Base-by-base conservation (phyloP, 768 basidiomycete species). In the Boletus rubescentipes region DNA sequence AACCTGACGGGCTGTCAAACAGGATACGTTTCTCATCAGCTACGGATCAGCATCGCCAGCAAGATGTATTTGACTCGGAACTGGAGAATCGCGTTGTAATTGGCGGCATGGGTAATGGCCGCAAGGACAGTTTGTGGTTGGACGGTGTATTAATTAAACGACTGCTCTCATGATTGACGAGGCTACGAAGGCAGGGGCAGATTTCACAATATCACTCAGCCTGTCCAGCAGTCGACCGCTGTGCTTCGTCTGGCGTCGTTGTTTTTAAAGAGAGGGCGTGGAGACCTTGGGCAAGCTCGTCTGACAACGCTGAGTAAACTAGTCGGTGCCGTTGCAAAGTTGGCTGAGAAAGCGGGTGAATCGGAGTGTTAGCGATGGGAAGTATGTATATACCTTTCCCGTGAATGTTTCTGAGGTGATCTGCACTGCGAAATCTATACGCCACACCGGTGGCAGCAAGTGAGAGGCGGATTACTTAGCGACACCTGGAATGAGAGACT, bases 291-390 rank as follows among this genome's bases (percentile, higher is more conserved):
- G 79, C 67, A 42, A 93, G 73, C 66, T 93, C 89, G 31, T 87
- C 84, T 18, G 85, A 78, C 31, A 93, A 75, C 3, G 85, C 82
- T 8, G 81, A 76, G 68, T 92, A 85, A 43, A 93, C 79, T 75
- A 93, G 79, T 43, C 90, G 80, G 72, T 93, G 91, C 44, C 91
- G 83, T 66, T 91, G 87, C 74, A 93, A 81, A 10, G 85, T 84
- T 20, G 73, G 81, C 91, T 91, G 59, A 35, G 34, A 50, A 49
- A 52, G 38, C 49, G 51, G 45, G 38, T 65, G 48, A 60, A 49
- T 55, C 51, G 38, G 42, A 54, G 46, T 49, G 48, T 39, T 14
- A 45, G 18, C 15, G 34, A 51, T 30, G 54, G 48, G 15, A 35
- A 59, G 51, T 16, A 43, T 30, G 49, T 31, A 59, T 71, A 56